Conservation (phyloP, 2,329 filamentous ascomycete species). For the Myriosclerotinia scirpicola region DNA sequence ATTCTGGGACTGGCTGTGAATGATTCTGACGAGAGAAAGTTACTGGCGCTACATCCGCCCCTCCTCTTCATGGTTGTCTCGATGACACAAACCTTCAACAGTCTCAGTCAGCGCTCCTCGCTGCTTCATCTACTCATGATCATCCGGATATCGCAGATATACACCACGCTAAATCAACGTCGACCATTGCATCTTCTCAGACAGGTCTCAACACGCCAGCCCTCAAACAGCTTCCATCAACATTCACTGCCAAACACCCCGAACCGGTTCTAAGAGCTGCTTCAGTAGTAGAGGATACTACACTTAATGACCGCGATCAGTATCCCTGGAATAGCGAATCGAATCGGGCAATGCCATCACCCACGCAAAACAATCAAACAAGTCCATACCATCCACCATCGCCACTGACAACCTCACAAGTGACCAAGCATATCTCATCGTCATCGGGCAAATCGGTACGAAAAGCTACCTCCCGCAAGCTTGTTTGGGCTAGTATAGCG, state of each 20-base stretch:
- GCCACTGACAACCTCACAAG: not conserved
- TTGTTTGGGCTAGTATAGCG: not conserved
- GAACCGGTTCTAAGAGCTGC: not conserved
- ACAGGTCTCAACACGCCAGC: not conserved
- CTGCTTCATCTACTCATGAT: not conserved
- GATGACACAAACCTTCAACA: not conserved
- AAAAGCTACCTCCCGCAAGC: not conserved
- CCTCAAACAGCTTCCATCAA: not conserved
- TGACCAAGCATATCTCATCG: not conserved
- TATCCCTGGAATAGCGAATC: not conserved
- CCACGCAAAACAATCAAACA: not conserved
- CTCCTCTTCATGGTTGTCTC: no score
- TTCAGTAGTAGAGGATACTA: not conserved
- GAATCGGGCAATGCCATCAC: not conserved
- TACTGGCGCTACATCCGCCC: not conserved
- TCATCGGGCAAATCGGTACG: not conserved
- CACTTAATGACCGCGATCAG: not conserved
- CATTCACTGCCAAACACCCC: not conserved
- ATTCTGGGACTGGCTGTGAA: not conserved
- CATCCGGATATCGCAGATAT: not conserved
- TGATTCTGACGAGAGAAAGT: not conserved
- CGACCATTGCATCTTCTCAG: not conserved
- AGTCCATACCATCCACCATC: not conserved
- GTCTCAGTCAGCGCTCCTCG: no score
- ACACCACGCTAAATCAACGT: not conserved